These are phyloP conservation scores for Babesia divergens DNA, from an alignment of 169 alveolate species.

Conservation along the genomic window DNA sequence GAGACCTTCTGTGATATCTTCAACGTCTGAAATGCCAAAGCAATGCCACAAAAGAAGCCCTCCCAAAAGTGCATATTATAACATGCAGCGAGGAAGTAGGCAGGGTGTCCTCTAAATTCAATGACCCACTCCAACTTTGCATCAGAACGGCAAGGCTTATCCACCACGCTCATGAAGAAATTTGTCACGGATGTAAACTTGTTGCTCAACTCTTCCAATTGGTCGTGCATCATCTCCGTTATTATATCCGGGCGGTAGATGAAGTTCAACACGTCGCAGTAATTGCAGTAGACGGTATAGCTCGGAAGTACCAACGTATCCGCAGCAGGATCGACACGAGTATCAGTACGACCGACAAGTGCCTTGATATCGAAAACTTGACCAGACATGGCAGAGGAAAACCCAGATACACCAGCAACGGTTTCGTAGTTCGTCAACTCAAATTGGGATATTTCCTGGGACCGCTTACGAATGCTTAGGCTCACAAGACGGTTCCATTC, in stretches of 20 bases:
- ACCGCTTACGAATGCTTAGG: slow-evolving; percentile 1
- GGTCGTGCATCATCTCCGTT: slow-evolving; percentile 49
- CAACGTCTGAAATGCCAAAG: slow-evolving; percentile 48
- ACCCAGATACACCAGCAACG: background rate
- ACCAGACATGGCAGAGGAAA: background rate
- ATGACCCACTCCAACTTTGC: background rate
- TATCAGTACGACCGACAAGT: background rate
- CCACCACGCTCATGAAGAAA: slow-evolving; percentile 28
- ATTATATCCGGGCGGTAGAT: slow-evolving; percentile 43
- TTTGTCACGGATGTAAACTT: slow-evolving; percentile 13
- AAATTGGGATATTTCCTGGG: slow-evolving; percentile 35
- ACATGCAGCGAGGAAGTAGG: slow-evolving; percentile 24
- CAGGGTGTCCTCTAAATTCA: slow-evolving; percentile 1
- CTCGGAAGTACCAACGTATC: slow-evolving; percentile 16
- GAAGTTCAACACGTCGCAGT: slow-evolving; percentile 48
- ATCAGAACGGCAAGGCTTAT: slow-evolving; percentile 13
- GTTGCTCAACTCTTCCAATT: slow-evolving; percentile 32
- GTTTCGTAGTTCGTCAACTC: slow-evolving; percentile 56
- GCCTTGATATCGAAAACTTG: slow-evolving; percentile 47
- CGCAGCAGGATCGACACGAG: background rate
- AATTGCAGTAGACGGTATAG: slow-evolving; percentile 44
- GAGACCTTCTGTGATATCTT: slow-evolving; percentile 50
- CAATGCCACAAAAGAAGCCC: slow-evolving; percentile 5
- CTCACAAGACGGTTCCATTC: slow-evolving; percentile 45
- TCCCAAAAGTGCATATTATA: slow-evolving; percentile 31